Conservation (phyloP, 306 rosid genomes). For the Trifolium fragiferum region DNA sequence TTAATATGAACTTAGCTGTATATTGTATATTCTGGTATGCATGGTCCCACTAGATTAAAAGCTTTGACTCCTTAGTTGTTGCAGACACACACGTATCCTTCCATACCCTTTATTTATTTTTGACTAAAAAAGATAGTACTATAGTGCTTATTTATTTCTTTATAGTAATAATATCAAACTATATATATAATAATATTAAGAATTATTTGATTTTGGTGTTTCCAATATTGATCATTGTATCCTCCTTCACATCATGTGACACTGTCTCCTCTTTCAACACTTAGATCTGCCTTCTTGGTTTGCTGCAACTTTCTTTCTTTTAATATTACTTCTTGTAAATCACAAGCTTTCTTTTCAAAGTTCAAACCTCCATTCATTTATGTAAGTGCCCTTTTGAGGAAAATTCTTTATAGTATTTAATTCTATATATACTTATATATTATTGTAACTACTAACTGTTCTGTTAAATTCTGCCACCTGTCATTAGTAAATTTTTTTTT, state of each 20-base stretch:
- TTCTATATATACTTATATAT: background rate
- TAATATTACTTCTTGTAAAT: slow-evolving; percentile 18
- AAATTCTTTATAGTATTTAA: background rate
- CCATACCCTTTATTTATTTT: background rate
- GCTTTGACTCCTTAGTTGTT: background rate
- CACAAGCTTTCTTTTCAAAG: background rate
- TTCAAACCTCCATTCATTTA: background rate
- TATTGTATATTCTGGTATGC: background rate
- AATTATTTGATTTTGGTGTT: background rate
- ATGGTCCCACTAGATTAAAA: background rate
- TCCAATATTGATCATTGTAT: slow-evolving; percentile 36
- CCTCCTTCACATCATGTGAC: slow-evolving; percentile 40
- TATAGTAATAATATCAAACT: background rate
- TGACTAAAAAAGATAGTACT: background rate
- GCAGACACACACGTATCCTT: background rate
- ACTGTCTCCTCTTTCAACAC: slow-evolving; percentile 42
- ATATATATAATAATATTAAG: background rate
- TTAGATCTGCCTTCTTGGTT: slow-evolving; percentile 42
- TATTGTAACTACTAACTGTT: slow-evolving; percentile 2
- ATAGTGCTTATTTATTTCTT: background rate
- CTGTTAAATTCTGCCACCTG: background rate
- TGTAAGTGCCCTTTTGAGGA: background rate
- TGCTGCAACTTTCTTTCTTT: slow-evolving; percentile 32
- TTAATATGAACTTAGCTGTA: background rate
- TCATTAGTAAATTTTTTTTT: background rate